Conservation (phyloP, 2,329 filamentous ascomycete species). For the Pseudopithomyces chartarum region DNA sequence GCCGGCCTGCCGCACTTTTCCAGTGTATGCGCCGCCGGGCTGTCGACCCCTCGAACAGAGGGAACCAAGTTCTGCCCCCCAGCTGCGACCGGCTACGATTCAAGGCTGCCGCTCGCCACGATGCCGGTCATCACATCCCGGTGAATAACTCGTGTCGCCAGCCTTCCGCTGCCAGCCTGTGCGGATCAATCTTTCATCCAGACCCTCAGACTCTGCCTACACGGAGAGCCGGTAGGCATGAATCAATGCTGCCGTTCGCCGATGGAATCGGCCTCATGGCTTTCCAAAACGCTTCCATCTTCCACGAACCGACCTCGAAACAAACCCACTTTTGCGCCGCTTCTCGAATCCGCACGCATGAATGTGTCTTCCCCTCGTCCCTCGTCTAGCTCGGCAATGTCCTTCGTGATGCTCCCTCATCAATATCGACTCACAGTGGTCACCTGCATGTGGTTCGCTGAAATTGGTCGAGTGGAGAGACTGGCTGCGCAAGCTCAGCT, state of each 20-base stretch:
- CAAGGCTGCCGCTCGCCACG: slow-evolving; percentile 25
- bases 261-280: slow-evolving; percentile 22
- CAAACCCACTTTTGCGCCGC: slow-evolving; percentile 30
- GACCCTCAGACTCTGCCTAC: slow-evolving; percentile 32
- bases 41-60: slow-evolving; percentile 16
- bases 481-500: slow-evolving; percentile 23
- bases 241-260: slow-evolving; percentile 28
- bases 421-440: slow-evolving; percentile 19
- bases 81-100: slow-evolving; percentile 22
- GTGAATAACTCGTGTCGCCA: slow-evolving; percentile 23
- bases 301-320: slow-evolving; percentile 26
- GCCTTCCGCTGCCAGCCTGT: slow-evolving; percentile 29
- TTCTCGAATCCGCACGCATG: slow-evolving; percentile 26
- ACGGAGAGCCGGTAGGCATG: slow-evolving; percentile 30
- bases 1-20: slow-evolving; percentile 18
- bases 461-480: slow-evolving; percentile 22
- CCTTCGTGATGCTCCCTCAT: slow-evolving; percentile 30
- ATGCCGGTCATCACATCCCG: slow-evolving; percentile 39
- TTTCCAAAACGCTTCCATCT: slow-evolving; percentile 30
- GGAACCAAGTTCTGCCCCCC: slow-evolving; percentile 20
- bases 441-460: slow-evolving; percentile 35
- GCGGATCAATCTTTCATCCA: slow-evolving; percentile 37
- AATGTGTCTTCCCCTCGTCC: slow-evolving; percentile 28
- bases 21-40: slow-evolving; percentile 24
- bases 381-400: slow-evolving; percentile 36